phyloP scores from a whole-genome alignment of 2,329 filamentous ascomycete genomes.

The Metarhizium robertsii region DNA sequence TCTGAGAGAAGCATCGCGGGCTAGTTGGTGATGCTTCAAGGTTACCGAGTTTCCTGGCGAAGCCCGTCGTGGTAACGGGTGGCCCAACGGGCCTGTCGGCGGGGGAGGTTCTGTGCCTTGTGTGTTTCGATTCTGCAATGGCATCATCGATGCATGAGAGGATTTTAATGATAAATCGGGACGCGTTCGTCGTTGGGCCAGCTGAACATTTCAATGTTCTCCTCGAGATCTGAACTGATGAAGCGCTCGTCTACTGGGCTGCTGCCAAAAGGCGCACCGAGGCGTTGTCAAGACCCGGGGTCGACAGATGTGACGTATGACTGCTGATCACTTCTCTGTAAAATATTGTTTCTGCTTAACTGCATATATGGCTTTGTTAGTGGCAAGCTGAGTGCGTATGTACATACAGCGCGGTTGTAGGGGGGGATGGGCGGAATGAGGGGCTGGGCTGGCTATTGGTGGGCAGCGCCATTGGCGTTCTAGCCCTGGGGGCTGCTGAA shows the following conservation, averaged over 20 bases:
- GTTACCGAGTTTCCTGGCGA: constrained; percentile 38
- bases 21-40: constrained; percentile 34
- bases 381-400: neutral
- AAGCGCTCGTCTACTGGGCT: neutral
- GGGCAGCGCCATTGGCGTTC: neutral
- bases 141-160: constrained; percentile 19
- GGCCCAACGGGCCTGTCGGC: constrained; percentile 20
- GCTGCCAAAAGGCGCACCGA: neutral
- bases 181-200: neutral
- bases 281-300: neutral
- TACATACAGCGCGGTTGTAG: neutral
- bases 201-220: neutral
- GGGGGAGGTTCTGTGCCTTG: constrained; percentile 16
- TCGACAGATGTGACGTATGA: neutral
- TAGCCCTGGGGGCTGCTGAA: neutral
- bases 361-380: neutral
- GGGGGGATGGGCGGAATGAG: neutral
- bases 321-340: neutral
- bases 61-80: constrained; percentile 34
- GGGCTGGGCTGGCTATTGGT: neutral
- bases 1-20: constrained; percentile 29
- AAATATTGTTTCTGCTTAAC: neutral
- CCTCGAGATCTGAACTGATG: neutral
- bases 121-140: constrained; percentile 14
- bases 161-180: neutral